phyloP scores from a whole-genome alignment of 106 monocot species.

The Narthecium ossifragum region DNA sequence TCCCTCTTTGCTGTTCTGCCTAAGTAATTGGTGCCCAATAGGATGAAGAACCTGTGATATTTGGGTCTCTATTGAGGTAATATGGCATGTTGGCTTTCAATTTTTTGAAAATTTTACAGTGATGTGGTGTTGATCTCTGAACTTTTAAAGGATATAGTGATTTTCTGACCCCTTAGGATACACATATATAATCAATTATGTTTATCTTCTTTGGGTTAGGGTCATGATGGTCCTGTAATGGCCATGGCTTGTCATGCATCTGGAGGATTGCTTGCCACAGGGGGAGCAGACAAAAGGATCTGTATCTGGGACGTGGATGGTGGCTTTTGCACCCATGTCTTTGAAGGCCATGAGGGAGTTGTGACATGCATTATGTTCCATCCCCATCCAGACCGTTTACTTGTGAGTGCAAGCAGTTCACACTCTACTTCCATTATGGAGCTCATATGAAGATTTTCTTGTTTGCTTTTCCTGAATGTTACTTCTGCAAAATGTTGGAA shows the following conservation, averaged over 20 bases:
- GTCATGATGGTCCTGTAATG: slow-evolving; percentile 92
- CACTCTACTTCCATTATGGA: background rate
- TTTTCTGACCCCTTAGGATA: too few species aligned
- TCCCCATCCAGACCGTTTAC: slow-evolving; percentile 62
- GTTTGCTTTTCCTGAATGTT: background rate
- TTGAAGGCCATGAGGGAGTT: slow-evolving; percentile 82
- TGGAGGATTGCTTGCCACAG: slow-evolving; percentile 94
- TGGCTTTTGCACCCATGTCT: slow-evolving; percentile 94
- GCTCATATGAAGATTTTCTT: background rate
- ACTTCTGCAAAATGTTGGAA: too few species aligned
- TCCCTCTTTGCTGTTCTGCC: too few species aligned
- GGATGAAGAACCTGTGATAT: too few species aligned
- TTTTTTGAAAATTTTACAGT: too few species aligned
- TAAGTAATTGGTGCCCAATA: too few species aligned
- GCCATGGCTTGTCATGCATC: slow-evolving; percentile 89
- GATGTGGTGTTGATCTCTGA: too few species aligned
- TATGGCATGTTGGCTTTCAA: too few species aligned
- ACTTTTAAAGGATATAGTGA: too few species aligned
- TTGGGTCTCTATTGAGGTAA: too few species aligned
- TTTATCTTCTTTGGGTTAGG: slow-evolving; percentile 30
- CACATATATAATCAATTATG: too few species aligned
- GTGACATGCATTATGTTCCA: slow-evolving; percentile 84
- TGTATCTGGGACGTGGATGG: slow-evolving; percentile 98
- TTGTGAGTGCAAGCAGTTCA: slow-evolving; percentile 43
- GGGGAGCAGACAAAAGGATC: slow-evolving; percentile 79